Base-by-base conservation (phyloP, 495 filamentous ascomycete species). In the Clohesyomyces aquaticus region DNA sequence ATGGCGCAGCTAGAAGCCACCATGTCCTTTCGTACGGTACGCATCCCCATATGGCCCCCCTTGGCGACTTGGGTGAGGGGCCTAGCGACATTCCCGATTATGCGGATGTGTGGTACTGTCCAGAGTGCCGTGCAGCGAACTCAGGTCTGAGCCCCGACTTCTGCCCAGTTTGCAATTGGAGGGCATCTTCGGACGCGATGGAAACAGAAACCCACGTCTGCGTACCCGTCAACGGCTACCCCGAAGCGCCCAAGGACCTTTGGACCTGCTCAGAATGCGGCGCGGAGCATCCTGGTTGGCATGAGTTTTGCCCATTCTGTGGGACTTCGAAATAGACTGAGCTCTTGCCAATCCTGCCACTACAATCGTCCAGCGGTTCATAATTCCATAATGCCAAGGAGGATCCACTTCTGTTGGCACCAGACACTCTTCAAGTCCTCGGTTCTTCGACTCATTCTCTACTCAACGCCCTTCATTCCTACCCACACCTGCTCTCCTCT, bases 121-220 rank as follows among this genome's bases (percentile, higher is more conserved):
- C 43, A n/a, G 28, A 41, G 1, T 55, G 52, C 23, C 28, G 52
- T 42, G 52, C 29, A 2, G 3, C 52, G 2, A 55, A 55, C 52
- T 55, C 52, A 3, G 29, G 35, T 32, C 21, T 55, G 16, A 55
- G 28, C n/a, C 52, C 52, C 10, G 29, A 55, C 29, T 55, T 55
- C 22, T 55, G 52, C 32, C 52, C 52, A 6, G 28, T 55, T 18
- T 55, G 52, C 29, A 29, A 28, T 35, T 27, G 49, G 22, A 28
- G 3, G 27, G 22, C 11, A 23, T 21, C 21, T 22, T 4, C 8
- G 14, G 14, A 22, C 22, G 11, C 47, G 19, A 8, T 8, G 9
- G 25, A 2, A 22, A 21, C 18, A 12, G 18, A 50, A 11, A 22
- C 8, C 26, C 19, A 11, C 9, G 9, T 22, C 22, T 14, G 6